A percentile compares a stretch with the other conserved stretches of the same genome.
These are phyloP conservation scores for Phaeosphaeria sp. DNA, from an alignment of 2,329 filamentous ascomycete genomes.

Conservation along the genomic window DNA sequence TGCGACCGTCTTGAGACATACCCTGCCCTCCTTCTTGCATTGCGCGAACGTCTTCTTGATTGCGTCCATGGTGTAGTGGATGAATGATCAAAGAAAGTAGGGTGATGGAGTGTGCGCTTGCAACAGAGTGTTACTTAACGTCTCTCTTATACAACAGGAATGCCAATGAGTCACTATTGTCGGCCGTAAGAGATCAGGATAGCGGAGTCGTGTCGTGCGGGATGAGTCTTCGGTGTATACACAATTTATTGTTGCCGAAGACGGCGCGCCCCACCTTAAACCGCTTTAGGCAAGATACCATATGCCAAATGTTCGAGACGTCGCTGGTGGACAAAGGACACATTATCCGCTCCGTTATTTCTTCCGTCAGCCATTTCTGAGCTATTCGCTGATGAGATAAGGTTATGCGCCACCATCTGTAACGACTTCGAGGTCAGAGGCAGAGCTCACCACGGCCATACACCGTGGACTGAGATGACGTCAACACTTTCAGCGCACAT, in stretches of 20 bases:
- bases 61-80: slow-evolving; percentile 49
- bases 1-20: slow-evolving; percentile 20
- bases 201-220: slow-evolving; percentile 5
- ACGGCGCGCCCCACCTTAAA: slow-evolving; percentile 18
- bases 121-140: background rate
- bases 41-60: slow-evolving; percentile 59
- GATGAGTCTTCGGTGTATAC: slow-evolving; percentile 25
- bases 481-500: too few species aligned
- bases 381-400: background rate
- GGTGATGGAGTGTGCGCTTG: background rate
- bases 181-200: slow-evolving; percentile 10
- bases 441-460: background rate
- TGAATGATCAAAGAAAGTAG: slow-evolving; percentile 2
- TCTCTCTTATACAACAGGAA: slow-evolving; percentile 12
- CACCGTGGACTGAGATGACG: background rate
- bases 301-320: background rate
- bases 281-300: slow-evolving; percentile 4
- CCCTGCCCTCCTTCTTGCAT: slow-evolving; percentile 58
- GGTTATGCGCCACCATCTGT: background rate
- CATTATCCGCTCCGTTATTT: background rate
- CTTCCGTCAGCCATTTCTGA: background rate
- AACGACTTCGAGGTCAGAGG: background rate
- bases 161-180: slow-evolving; percentile 20
- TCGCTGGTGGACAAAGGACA: background rate
- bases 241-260: slow-evolving; percentile 31